Evolutionary conservation across 2,329 filamentous ascomycete species (phyloP).

Genomic region (Neoascochyta sp.): DNA sequence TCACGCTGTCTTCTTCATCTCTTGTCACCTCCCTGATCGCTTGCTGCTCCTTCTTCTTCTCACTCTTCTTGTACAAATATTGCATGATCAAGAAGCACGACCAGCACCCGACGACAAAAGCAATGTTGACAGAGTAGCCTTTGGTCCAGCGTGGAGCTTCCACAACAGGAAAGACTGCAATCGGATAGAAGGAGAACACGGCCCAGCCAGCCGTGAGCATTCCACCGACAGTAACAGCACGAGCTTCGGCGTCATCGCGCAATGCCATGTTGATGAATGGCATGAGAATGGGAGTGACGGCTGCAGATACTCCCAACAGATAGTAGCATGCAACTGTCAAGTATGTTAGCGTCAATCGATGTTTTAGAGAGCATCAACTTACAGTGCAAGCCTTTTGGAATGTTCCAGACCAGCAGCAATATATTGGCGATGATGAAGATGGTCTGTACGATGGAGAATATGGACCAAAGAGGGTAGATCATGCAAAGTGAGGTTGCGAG

Average conservation of each 20-base stretch:
- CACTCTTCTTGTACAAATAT: conserved; percentile 35
- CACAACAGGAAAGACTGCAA: conserved; percentile 34
- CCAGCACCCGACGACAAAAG: conserved; percentile 48
- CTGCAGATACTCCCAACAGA: conserved; percentile 34
- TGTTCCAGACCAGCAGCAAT: conserved; percentile 50
- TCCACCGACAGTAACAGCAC: conserved; percentile 49
- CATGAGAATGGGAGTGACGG: conserved; percentile 36
- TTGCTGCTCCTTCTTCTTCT: conserved; percentile 18
- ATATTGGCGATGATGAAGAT: conserved; percentile 46
- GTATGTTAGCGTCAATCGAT: conserved; percentile 2
- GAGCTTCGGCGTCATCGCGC: conserved; percentile 47
- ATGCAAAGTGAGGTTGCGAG: conserved; percentile 51
- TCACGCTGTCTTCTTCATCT: conserved; percentile 25
- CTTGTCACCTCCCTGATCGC: conserved; percentile 12
- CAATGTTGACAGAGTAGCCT: conserved; percentile 49
- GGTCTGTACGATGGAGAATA: conserved; percentile 44
- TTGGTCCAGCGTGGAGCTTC: conserved; percentile 47
- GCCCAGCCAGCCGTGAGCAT: conserved; percentile 41
- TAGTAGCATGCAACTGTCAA: conserved; percentile 33
- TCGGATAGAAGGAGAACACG: conserved; percentile 35
- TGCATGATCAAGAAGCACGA: conserved; percentile 40
- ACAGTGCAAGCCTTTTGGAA: conserved; percentile 45
- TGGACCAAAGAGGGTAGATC: conserved; percentile 50
- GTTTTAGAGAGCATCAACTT: conserved; percentile 3
- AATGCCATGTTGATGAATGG: conserved; percentile 39